A percentile compares a stretch with the other conserved stretches of the same genome.
Conservation (phyloP, 1,284 basidiomycete genomes). For the Apiotrichum mycotoxinovorans region DNA sequence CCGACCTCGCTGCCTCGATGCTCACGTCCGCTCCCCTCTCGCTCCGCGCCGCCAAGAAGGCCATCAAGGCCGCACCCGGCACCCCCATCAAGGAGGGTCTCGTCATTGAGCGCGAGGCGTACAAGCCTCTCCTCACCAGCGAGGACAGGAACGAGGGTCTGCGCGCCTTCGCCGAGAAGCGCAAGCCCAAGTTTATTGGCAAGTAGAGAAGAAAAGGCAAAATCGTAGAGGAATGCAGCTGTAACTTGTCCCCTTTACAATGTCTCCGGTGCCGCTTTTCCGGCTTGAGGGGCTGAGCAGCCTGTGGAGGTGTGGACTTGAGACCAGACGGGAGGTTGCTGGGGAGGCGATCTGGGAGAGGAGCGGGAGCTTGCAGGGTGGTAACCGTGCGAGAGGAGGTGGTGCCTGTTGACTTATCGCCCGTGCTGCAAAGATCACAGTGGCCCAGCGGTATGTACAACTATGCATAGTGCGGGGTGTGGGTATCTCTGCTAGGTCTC, state of each 20-base stretch:
- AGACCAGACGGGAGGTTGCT: too few species aligned
- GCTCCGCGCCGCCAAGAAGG: conserved; percentile 80
- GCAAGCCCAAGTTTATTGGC: conserved; percentile 75
- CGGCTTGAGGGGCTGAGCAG: too few species aligned
- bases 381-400: too few species aligned
- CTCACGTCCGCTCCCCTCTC: conserved; percentile 68
- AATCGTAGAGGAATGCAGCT: background rate
- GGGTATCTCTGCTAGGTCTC: background rate
- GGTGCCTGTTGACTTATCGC: too few species aligned
- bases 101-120: conserved; percentile 81
- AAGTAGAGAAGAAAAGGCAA: conserved; percentile 33
- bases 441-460: too few species aligned
- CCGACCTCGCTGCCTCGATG: conserved; percentile 34
- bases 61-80: conserved; percentile 74
- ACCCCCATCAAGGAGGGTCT: conserved; percentile 74
- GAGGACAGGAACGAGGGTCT: conserved; percentile 82
- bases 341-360: too few species aligned
- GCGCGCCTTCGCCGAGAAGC: conserved; percentile 83
- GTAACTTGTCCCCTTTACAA: background rate
- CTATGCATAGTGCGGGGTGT: conserved; percentile 32
- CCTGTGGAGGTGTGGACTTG: too few species aligned
- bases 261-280: too few species aligned
- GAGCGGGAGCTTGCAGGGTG: too few species aligned
- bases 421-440: too few species aligned
- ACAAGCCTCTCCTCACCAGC: conserved; percentile 73